phyloP scores from a whole-genome alignment of 257 asterid genomes.

The Pogostemon cablin region DNA sequence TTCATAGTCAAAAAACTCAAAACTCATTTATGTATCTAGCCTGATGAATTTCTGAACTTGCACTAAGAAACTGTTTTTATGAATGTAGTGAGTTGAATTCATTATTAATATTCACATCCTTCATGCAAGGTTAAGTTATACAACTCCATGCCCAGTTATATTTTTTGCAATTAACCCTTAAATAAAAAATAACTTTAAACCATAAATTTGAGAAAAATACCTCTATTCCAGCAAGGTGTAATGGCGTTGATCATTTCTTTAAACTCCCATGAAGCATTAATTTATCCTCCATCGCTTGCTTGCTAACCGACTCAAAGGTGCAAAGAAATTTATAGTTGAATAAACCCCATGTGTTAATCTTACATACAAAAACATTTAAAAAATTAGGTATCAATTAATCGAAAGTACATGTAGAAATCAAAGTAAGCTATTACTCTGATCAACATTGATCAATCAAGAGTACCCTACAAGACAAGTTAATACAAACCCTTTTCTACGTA shows the following conservation, averaged over 20 bases:
- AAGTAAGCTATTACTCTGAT: conserved; percentile 22
- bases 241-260: conserved; percentile 95
- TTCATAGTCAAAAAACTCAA: no score
- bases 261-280: conserved; percentile 73
- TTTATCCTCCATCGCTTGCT: conserved; percentile 90
- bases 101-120: no score
- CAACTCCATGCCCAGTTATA: no score
- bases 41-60: no score
- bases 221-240: conserved; percentile 96
- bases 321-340: conserved; percentile 92
- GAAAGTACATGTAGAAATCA: conserved; percentile 18
- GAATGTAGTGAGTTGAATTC: no score
- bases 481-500: no score
- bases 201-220: conserved; percentile 40
- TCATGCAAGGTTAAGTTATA: no score
- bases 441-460: no score
- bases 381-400: conserved; percentile 26
- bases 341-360: conserved; percentile 99
- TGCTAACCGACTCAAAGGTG: conserved; percentile 99
- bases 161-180: no score
- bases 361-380: conserved; percentile 29
- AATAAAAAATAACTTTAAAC: conserved; percentile 28
- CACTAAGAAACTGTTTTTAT: no score
- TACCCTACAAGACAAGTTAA: no score
- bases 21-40: no score